These are phyloP conservation scores for Apiotrichum domesticum DNA, from an alignment of 1,284 basidiomycete species.

Conservation along the genomic window DNA sequence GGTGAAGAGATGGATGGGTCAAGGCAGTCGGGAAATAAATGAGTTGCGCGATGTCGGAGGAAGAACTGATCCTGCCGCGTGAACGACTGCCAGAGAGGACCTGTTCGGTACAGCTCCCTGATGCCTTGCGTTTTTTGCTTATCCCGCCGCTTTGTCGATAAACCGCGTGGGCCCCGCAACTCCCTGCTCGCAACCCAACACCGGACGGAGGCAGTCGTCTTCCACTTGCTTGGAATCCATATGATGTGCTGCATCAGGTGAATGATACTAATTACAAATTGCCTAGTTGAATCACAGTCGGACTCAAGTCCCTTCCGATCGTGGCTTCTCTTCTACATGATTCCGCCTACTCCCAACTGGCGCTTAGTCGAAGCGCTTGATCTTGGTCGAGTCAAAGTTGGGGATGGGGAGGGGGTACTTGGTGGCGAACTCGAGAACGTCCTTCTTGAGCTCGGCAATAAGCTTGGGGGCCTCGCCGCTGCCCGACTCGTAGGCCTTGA, in stretches of 20 bases:
- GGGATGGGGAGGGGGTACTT: slow-evolving; percentile 91
- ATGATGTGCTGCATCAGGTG: slow-evolving; percentile 18
- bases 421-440: slow-evolving; percentile 54
- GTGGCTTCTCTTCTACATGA: slow-evolving; percentile 1
- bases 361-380: slow-evolving; percentile 19
- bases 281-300: slow-evolving; percentile 10
- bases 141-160: no score
- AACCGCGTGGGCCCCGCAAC: no score
- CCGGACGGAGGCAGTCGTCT: no score
- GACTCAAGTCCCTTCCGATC: background rate
- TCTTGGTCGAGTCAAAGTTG: slow-evolving; percentile 51
- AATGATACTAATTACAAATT: slow-evolving; percentile 20
- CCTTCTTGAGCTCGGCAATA: slow-evolving; percentile 33
- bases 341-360: background rate
- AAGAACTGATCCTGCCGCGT: no score
- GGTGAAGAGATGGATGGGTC: no score
- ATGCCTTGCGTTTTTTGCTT: no score
- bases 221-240: no score
- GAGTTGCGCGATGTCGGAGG: no score
- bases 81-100: no score
- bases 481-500: slow-evolving; percentile 68
- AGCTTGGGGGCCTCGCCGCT: slow-evolving; percentile 62
- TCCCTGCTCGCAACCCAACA: no score
- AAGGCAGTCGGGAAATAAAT: no score
- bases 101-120: no score